A percentile compares a stretch with the other conserved stretches of the same genome.
Conservation (phyloP, 345 rosid genomes). For the Citrus maxima region DNA sequence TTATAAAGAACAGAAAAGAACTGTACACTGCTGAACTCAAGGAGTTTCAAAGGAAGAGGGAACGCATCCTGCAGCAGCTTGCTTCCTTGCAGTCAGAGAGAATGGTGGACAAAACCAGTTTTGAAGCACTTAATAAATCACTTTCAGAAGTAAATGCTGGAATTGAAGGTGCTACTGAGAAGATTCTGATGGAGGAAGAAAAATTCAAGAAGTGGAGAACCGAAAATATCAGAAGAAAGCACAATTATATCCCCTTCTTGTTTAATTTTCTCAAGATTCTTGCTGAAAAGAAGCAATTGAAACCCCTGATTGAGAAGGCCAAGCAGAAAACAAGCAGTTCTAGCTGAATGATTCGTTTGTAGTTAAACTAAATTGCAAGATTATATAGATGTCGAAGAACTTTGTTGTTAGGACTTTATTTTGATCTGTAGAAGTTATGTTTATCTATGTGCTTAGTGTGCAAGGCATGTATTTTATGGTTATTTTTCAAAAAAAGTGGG, state of each 20-base stretch:
- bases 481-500: neutral
- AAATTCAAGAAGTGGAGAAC: slow-evolving; percentile 97
- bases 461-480: neutral
- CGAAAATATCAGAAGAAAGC: slow-evolving; percentile 90
- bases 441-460: neutral
- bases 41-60: slow-evolving; percentile 84
- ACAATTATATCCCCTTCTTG: slow-evolving; percentile 93
- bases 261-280: slow-evolving; percentile 96
- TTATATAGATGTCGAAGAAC: neutral
- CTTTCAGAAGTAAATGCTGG: slow-evolving; percentile 68
- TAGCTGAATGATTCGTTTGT: slow-evolving; percentile 24
- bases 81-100: slow-evolving; percentile 53
- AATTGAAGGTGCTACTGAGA: slow-evolving; percentile 77
- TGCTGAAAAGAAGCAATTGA: slow-evolving; percentile 98
- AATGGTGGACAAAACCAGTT: slow-evolving; percentile 40
- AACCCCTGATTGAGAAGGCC: slow-evolving; percentile 95
- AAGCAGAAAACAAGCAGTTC: slow-evolving; percentile 74
- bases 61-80: slow-evolving; percentile 71
- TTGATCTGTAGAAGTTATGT: neutral
- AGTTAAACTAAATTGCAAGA: neutral
- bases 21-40: slow-evolving; percentile 78
- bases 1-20: slow-evolving; percentile 86
- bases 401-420: neutral
- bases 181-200: slow-evolving; percentile 92
- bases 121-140: slow-evolving; percentile 53